A percentile compares a stretch with the other conserved stretches of the same genome.
phyloP scores from a whole-genome alignment of 371 early-diverging fungal genomes.

The Thermomucor indicae-seudaticae region DNA sequence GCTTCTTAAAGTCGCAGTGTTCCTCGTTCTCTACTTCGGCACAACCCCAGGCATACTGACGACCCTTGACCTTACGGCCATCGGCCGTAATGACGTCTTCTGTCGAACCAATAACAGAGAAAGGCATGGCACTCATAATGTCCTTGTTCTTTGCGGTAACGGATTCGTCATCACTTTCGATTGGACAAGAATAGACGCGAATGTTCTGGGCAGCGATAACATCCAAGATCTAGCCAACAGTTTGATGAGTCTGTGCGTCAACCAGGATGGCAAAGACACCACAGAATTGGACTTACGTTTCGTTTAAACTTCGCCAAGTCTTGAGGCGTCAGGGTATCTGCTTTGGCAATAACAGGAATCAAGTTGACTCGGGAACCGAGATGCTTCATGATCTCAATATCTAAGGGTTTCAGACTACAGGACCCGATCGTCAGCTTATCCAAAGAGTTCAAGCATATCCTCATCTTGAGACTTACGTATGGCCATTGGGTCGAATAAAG shows the following conservation, averaged over 20 bases:
- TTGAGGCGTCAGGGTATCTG: conserved; percentile 65
- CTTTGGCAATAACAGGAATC: conserved; percentile 75
- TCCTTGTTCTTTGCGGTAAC: conserved; percentile 68
- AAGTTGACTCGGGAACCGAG: conserved; percentile 81
- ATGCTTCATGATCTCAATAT: conserved; percentile 86
- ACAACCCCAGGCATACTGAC: conserved; percentile 92
- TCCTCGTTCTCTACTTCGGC: conserved; percentile 87
- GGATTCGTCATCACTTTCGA: conserved; percentile 83
- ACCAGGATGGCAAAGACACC: background rate
- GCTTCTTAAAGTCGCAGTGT: conserved; percentile 88
- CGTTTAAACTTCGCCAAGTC: conserved; percentile 78
- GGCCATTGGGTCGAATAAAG: conserved; percentile 92
- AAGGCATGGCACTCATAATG: conserved; percentile 88
- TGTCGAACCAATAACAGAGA: conserved; percentile 88
- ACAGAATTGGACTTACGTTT: conserved; percentile 28
- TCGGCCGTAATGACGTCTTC: conserved; percentile 68
- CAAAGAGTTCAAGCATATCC: background rate
- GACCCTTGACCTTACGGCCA: conserved; percentile 74
- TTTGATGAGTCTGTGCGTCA: background rate
- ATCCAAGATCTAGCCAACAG: conserved; percentile 54
- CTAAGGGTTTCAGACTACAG: conserved; percentile 77
- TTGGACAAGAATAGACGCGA: conserved; percentile 65
- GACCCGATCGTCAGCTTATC: background rate
- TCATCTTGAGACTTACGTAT: conserved; percentile 52
- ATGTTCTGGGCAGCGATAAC: conserved; percentile 72